These are phyloP conservation scores for Tricholoma sp. DNA, from an alignment of 768 basidiomycete genomes.

Conservation along the genomic window DNA sequence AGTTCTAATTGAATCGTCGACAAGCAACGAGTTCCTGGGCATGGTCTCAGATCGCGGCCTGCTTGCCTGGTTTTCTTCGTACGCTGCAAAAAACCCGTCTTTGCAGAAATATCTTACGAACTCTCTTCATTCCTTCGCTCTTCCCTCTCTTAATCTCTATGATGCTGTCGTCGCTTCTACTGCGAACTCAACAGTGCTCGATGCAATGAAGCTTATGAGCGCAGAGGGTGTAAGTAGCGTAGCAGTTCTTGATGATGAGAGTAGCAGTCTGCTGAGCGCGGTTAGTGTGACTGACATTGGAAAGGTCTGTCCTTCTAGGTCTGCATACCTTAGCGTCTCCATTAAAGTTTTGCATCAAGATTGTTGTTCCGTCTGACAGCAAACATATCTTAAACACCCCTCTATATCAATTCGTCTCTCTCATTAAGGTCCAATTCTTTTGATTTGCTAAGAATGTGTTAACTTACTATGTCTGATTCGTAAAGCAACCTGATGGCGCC, in stretches of 20 bases:
- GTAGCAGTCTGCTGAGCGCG: slow-evolving; percentile 60
- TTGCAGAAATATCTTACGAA: slow-evolving; percentile 46
- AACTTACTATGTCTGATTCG: not conserved
- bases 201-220: slow-evolving; percentile 84
- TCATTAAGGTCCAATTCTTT: slow-evolving; percentile 54
- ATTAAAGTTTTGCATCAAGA: slow-evolving; percentile 28
- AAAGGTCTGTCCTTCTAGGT: slow-evolving; percentile 38
- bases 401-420: slow-evolving; percentile 62
- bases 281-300: slow-evolving; percentile 83
- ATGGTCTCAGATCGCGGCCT: slow-evolving; percentile 72
- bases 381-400: slow-evolving; percentile 71
- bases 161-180: slow-evolving; percentile 58
- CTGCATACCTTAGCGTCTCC: not conserved
- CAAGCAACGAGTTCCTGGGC: slow-evolving; percentile 50
- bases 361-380: slow-evolving; percentile 76
- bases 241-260: slow-evolving; percentile 68
- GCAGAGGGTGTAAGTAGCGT: slow-evolving; percentile 82
- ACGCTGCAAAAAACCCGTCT: slow-evolving; percentile 41
- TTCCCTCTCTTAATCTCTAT: slow-evolving; percentile 64
- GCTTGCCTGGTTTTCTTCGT: slow-evolving; percentile 63
- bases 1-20: slow-evolving; percentile 55
- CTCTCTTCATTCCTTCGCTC: slow-evolving; percentile 48
- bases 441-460: not conserved
- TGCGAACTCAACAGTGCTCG: slow-evolving; percentile 59
- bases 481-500: slow-evolving; percentile 64